Evolutionary conservation across 2,329 filamentous ascomycete genomes (phyloP).

Genomic region (Aureobasidium sp.): DNA sequence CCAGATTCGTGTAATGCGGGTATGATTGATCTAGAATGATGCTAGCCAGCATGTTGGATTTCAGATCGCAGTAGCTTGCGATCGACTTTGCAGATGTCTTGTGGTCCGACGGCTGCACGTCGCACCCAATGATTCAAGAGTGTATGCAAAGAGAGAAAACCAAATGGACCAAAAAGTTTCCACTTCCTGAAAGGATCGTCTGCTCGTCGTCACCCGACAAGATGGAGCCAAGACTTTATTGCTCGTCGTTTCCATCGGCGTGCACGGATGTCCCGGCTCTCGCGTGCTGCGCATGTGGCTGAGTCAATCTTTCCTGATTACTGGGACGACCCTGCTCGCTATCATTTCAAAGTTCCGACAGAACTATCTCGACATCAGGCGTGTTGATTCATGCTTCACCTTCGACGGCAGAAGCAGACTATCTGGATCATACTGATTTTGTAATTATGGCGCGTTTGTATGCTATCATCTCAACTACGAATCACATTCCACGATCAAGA

Average conservation of each 20-base stretch:
- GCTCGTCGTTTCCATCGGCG: constrained; percentile 1
- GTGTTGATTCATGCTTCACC: not conserved
- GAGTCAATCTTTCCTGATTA: not conserved
- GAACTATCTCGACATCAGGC: not conserved
- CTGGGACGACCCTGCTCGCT: not conserved
- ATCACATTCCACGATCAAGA: not conserved
- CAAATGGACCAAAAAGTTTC: not conserved
- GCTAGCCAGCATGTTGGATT: constrained; percentile 23
- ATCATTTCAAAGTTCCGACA: not conserved
- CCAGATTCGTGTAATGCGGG: constrained; percentile 59
- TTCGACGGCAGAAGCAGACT: not conserved
- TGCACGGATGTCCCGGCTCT: not conserved
- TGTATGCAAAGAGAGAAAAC: not conserved
- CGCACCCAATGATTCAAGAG: not conserved
- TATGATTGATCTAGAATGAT: constrained; percentile 29
- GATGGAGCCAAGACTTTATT: constrained; percentile 7
- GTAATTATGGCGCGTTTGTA: not conserved
- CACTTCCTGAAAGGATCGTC: not conserved
- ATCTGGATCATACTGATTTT: not conserved
- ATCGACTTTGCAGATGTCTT: constrained; percentile 4
- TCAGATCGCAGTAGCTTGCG: not conserved
- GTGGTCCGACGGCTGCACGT: not conserved
- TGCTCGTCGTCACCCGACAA: constrained; percentile 5
- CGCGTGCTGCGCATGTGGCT: constrained; percentile 2
- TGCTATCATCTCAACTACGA: not conserved